Evolutionary conservation across 1,284 basidiomycete genomes (phyloP), one percentile per base, ranked within the genome.

Genomic region (Ustilago crameri): DNA sequence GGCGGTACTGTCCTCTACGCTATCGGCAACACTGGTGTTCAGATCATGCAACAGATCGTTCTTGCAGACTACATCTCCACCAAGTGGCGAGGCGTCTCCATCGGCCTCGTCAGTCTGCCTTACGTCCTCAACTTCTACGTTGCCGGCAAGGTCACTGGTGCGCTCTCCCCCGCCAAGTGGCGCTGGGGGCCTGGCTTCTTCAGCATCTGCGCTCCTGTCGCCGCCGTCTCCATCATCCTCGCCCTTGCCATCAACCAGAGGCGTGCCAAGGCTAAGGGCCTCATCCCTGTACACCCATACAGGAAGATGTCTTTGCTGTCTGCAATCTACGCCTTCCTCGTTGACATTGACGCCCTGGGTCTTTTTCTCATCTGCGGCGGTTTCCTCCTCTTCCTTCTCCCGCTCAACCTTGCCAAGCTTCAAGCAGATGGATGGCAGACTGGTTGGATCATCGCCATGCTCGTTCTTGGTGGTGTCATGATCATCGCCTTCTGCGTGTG

Each of bases 41-140:
- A 82, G 56, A 81, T 83, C 66, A 76, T 82, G 62, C 77, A 80
- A 49, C 80, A 82, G 65, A 79, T 82, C 52, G 68, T 82, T 12
- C 51, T 83, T 24, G 81, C 81, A 32, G 81, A 83, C 60, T 76
- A 68, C 55, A 66, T 79, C 56, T 73, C 79, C 8, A 72, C 80
- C 9, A 74, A 78, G 37, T 78, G 70, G 72, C 68, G 81, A 22
- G 78, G 80, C 4, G 48, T 70, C 14, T 75, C 75, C 32, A 78
- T 79, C 56, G 79, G 81, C 17, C 54, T 82, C 24, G 61, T 83
- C 43, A 71, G 73, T 34, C 41, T 77, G 14, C 81, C 81, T 3
- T 79, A 80, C 56, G 48, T 81, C 32, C 66, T 83, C 59, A 81
- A 79, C 65, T 83, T 83, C 57, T 75, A 59, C 12, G 61, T 70